Base-by-base conservation (phyloP, 2,329 filamentous ascomycete species). In the Hypoxylon sp. region DNA sequence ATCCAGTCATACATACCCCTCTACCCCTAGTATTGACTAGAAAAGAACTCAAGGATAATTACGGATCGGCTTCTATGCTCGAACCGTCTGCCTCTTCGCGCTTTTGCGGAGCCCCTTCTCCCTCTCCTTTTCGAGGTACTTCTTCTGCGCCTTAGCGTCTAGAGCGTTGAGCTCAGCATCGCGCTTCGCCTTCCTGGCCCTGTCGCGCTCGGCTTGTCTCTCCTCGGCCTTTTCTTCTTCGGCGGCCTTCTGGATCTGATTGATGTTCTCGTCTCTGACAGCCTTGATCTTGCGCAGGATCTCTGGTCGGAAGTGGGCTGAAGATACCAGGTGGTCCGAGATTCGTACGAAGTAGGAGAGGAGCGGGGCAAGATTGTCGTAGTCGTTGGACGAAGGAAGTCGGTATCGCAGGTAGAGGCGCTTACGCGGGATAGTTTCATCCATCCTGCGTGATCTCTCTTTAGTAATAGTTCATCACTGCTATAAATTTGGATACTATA, bases 281-380 rank as follows among this genome's bases (percentile, higher is more conserved):
- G 85, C 84, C 76, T 90, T 90, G 73, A 99, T 87, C 85, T 97
- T 97, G 80, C 93, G 93, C 79, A 91, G 83, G 35, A 97, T 94
- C 84, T 98, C 93, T 40, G 93, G 89, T 11, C 96, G 93, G 90
- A 98, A 98, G 81, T 93, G 95, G 10, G 89, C 95, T 27, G 83
- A 82, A 62, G 89, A 84, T 63, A 91, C 94, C 54, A 99, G 91
- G 73, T 88, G 84, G 79, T 99, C 96, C 44, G 94, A 88, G n/a
- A 98, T 83, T 71, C 93, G 92, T 61, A 98, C 81, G 85, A 96
- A 97, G 82, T 92, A 90, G 40, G 87, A 83, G 84, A 97, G 94
- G 68, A 98, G 82, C 27, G 93, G 91, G 20, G 92, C 78, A n/a
- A 93, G 89, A 35, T 82, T 79, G 42, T 85, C 83, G 80, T 93